Percentiles rank a stretch among this genome's conserved stretches.
phyloP scores from a whole-genome alignment of 306 rosid species.

The Cucumis cinereus region DNA sequence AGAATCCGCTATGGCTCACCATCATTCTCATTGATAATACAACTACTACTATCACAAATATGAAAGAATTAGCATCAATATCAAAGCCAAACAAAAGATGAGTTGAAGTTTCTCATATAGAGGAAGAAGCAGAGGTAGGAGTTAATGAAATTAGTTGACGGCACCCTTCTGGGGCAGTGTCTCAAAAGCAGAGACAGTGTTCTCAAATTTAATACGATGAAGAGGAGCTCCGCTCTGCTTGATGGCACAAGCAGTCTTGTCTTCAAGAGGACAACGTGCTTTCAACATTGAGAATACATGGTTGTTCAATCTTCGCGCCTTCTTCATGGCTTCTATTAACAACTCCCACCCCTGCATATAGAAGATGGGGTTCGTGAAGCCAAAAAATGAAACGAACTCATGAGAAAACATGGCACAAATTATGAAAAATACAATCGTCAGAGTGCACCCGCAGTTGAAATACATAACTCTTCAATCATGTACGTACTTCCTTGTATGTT shows the following conservation, averaged over 20 bases:
- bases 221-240: constrained; percentile 97
- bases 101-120: neutral
- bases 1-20: neutral
- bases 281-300: constrained; percentile 95
- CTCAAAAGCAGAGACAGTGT: constrained; percentile 91
- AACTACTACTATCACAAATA: neutral
- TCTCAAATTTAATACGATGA: constrained; percentile 75
- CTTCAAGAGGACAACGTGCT: constrained; percentile 97
- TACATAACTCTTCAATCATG: neutral
- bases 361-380: neutral
- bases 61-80: neutral
- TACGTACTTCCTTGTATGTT: neutral
- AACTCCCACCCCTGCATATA: constrained; percentile 70
- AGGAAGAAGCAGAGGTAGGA: neutral
- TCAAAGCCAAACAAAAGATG: neutral
- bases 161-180: constrained; percentile 90
- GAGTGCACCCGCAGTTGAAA: neutral
- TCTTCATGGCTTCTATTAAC: constrained; percentile 80
- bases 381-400: neutral
- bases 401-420: neutral
- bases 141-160: neutral
- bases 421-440: neutral
- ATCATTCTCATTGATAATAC: neutral
- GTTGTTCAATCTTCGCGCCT: constrained; percentile 90
- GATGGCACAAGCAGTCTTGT: constrained; percentile 95